Percentiles rank a stretch among this genome's conserved stretches.
Evolutionary conservation across 1,139 yeast species (phyloP).

Genomic region (Geotrichum restrictum): DNA sequence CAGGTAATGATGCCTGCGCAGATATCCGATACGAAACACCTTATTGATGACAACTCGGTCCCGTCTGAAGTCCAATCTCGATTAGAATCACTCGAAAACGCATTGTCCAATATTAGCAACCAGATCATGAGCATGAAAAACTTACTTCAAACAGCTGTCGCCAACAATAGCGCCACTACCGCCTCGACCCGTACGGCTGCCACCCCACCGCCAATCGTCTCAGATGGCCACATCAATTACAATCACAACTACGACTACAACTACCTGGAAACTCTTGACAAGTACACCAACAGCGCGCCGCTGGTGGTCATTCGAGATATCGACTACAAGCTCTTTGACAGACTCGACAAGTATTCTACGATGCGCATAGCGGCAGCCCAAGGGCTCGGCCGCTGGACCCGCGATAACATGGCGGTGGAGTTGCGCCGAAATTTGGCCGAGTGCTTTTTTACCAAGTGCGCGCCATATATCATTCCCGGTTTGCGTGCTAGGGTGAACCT

Average conservation of each 20-base stretch:
- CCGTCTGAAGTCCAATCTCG: neutral
- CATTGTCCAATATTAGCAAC: neutral
- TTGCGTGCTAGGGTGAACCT: neutral
- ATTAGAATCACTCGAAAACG: slow-evolving; percentile 2
- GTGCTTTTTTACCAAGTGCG: slow-evolving; percentile 24
- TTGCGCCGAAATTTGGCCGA: slow-evolving; percentile 23
- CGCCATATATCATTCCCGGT: slow-evolving; percentile 20
- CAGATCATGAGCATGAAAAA: neutral
- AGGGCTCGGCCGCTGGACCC: slow-evolving; percentile 45
- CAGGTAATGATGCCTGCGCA: neutral
- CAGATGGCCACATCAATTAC: neutral
- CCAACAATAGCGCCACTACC: neutral
- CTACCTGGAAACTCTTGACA: slow-evolving; percentile 2
- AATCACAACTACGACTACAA: neutral
- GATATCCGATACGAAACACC: neutral
- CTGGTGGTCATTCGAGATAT: slow-evolving; percentile 43
- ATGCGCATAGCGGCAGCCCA: slow-evolving; percentile 34
- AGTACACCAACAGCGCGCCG: slow-evolving; percentile 37
- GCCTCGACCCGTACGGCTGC: neutral
- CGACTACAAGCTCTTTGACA: slow-evolving; percentile 42
- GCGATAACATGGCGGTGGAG: slow-evolving; percentile 23
- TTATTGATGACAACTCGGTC: too few species aligned
- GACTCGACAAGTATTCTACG: slow-evolving; percentile 35
- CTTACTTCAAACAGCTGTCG: neutral
- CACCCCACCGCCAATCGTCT: neutral